Conservation (phyloP, 2,329 filamentous ascomycete genomes). For the Fusarium drepaniforme region DNA sequence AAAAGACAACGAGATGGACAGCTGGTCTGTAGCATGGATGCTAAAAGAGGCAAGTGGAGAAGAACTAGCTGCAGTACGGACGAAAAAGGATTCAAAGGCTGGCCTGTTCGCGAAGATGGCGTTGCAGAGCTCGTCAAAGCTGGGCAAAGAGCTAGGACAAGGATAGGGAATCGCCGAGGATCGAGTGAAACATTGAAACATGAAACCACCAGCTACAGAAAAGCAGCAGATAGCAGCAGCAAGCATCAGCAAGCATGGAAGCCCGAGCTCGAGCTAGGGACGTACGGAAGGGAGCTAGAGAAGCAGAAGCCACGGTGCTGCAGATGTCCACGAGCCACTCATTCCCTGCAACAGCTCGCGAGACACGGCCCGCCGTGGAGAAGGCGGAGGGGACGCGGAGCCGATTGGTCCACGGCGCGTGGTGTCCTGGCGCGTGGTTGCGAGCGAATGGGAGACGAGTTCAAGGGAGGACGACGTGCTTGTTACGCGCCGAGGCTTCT, state of each 20-base stretch:
- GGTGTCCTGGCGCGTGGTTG: constrained; percentile 37
- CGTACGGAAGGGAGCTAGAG: background rate
- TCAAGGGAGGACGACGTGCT: constrained; percentile 2
- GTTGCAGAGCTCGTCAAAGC: constrained; percentile 19
- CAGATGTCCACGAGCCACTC: constrained; percentile 29
- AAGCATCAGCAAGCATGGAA: background rate
- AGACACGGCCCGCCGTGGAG: constrained; percentile 13
- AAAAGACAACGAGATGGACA: constrained; percentile 16
- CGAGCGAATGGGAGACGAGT: constrained; percentile 36
- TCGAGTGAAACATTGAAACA: constrained; percentile 38
- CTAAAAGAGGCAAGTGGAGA: constrained; percentile 23
- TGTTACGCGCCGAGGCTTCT: constrained; percentile 7
- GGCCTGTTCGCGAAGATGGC: constrained; percentile 16
- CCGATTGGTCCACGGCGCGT: constrained; percentile 33
- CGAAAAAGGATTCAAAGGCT: constrained; percentile 17
- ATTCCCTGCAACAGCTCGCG: constrained; percentile 13
- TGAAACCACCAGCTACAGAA: constrained; percentile 21
- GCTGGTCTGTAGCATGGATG: constrained; percentile 11
- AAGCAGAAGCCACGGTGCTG: constrained; percentile 21
- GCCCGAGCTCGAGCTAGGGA: background rate
- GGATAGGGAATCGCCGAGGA: constrained; percentile 24
- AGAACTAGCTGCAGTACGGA: constrained; percentile 9
- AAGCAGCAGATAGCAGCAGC: background rate
- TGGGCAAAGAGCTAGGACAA: constrained; percentile 12
- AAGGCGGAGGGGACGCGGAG: constrained; percentile 19